Percentiles rank a stretch among this genome's conserved stretches.
Conservation (phyloP, 2,329 filamentous ascomycete species). For the Esteya vermicola region DNA sequence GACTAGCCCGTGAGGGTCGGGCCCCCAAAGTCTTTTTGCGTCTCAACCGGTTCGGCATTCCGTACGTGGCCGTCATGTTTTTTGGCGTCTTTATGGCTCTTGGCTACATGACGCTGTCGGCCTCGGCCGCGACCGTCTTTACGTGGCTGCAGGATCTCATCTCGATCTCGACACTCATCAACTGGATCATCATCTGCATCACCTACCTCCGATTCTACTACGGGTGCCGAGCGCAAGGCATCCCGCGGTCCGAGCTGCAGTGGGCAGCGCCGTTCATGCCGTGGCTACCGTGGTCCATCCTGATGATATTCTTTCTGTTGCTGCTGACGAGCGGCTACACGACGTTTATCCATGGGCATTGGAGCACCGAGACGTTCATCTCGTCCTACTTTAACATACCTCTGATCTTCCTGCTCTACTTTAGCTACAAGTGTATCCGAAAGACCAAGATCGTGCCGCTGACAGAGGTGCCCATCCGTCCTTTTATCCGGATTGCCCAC, state of each 20-base stretch:
- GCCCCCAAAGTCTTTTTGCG: constrained; percentile 40
- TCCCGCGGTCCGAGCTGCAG: constrained; percentile 44
- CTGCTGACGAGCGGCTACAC: constrained; percentile 16
- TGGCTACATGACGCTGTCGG: constrained; percentile 33
- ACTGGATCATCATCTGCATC: constrained; percentile 23
- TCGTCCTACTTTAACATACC: constrained; percentile 23
- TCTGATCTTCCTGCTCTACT: constrained; percentile 10
- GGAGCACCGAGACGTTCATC: constrained; percentile 15
- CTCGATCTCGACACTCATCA: constrained; percentile 53
- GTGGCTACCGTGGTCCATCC: constrained; percentile 48
- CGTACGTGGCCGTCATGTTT: constrained; percentile 39
- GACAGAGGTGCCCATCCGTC: constrained; percentile 7
- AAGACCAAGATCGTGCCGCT: constrained; percentile 5
- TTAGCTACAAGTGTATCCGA: constrained; percentile 12
- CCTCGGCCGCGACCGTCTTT: constrained; percentile 13
- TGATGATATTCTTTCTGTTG: constrained; percentile 26
- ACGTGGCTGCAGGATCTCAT: constrained; percentile 30
- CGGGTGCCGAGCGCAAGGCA: constrained; percentile 48
- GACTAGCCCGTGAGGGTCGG: constrained; percentile 42
- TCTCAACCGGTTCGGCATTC: constrained; percentile 35
- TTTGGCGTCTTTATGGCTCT: constrained; percentile 33
- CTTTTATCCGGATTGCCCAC: neutral
- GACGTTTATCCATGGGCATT: constrained; percentile 19
- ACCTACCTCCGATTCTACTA: constrained; percentile 52
- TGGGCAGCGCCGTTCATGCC: constrained; percentile 54